Evolutionary conservation across 495 filamentous ascomycete genomes (phyloP), one percentile per base, ranked within the genome.

Genomic region (Echria macrotheca): DNA sequence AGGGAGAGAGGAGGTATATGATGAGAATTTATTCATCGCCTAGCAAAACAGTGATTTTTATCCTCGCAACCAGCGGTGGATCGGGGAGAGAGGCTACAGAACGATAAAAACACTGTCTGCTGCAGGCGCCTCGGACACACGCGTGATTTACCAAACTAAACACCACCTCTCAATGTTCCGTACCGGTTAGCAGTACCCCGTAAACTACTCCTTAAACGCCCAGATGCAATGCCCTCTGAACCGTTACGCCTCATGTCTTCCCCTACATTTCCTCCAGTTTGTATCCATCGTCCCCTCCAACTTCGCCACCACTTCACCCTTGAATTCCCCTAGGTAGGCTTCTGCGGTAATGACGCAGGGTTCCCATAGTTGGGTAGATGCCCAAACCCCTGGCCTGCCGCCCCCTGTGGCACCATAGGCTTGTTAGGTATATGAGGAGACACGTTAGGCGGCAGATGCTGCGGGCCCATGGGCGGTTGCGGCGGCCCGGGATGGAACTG

Each of bases 311-410:
- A 38, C 50, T 35, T 17, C 18, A 60, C 55, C 45, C 55, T 53
- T 32, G 59, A 55, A 65, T 7, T 52, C 60, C 64, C 58, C 58
- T 41, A 41, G 47, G 66, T 67, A 51, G 77, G 77, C 59, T 80
- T 80, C 54, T 77, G 76, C 49, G 77, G 77, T 47, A 80, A 61
- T 25, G 73, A 71, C 15, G 75, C 75, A 24, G 74, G 70, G 52
- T 79, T 79, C 40, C 77, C 77, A 58, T 75, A 80, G 40, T 70
- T 73, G 31, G 75, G 70, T 43, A 79, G 68, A 55, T 78, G 76
- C 51, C 65, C 64, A 41, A 66, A 75, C 0, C 57, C 47, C 53
- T 71, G 72, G 31, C 54, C 55, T n/a, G n/a, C n/a, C 7, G 59
- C 59, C 9, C 61, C 62, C 8, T 58, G 50, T 31, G 53, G 53